Conservation (phyloP, 768 basidiomycete genomes). For the Boletus pseudopeckii region DNA sequence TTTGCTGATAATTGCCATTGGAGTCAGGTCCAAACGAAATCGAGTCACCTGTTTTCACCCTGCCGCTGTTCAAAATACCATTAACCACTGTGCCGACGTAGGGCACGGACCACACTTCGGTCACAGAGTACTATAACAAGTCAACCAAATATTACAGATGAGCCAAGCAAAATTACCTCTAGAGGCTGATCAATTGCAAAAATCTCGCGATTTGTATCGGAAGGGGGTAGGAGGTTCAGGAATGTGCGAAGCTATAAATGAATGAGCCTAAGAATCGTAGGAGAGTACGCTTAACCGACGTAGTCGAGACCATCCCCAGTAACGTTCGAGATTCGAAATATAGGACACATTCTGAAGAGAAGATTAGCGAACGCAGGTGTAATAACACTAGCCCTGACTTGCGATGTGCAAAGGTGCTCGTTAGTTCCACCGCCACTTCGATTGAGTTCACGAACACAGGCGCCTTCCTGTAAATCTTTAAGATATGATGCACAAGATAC, state of each 20-base stretch:
- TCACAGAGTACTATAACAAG: constrained; percentile 66
- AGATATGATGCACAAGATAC: not conserved
- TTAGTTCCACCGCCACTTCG: constrained; percentile 78
- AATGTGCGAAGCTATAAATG: constrained; percentile 71
- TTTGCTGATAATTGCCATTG: constrained; percentile 81
- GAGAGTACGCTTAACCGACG: constrained; percentile 37
- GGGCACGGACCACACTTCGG: constrained; percentile 85
- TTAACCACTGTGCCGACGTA: constrained; percentile 85
- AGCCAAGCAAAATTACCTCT: constrained; percentile 47
- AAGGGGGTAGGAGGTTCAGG: constrained; percentile 86
- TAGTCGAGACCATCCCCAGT: constrained; percentile 88
- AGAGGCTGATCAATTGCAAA: constrained; percentile 77
- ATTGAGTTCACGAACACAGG: constrained; percentile 82
- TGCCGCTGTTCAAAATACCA: constrained; percentile 77
- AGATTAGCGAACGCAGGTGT: not conserved
- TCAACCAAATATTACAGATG: constrained; percentile 5
- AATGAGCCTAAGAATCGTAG: constrained; percentile 11
- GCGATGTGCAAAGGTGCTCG: constrained; percentile 70
- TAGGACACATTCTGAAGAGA: constrained; percentile 72
- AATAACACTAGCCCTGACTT: constrained; percentile 41
- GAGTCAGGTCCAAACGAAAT: constrained; percentile 90
- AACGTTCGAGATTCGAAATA: constrained; percentile 91
- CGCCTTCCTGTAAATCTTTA: constrained; percentile 51
- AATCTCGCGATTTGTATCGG: constrained; percentile 77
- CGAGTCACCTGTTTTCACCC: constrained; percentile 72